Conservation (phyloP, 169 alveolate genomes). For the Plasmodium gaboni region DNA sequence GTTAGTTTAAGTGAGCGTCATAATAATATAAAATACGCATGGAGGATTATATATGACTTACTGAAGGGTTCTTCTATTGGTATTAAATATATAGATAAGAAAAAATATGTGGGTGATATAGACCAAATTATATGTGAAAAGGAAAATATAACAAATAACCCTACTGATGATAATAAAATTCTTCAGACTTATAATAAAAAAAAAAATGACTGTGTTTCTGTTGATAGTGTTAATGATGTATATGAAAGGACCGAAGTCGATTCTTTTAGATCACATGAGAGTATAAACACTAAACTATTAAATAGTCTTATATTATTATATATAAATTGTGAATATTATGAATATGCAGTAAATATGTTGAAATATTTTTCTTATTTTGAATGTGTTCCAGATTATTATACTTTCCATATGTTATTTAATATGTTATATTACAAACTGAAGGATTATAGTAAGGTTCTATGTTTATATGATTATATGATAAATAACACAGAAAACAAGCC, state of each 20-base stretch:
- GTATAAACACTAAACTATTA: constrained; percentile 57
- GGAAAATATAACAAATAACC: background rate
- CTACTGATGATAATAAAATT: constrained; percentile 1
- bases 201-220: background rate
- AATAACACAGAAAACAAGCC: constrained; percentile 24
- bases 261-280: background rate
- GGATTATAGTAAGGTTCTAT: constrained; percentile 75
- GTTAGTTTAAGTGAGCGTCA: constrained; percentile 72
- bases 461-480: constrained; percentile 35
- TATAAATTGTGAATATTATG: constrained; percentile 84
- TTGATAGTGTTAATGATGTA: background rate
- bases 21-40: constrained; percentile 80
- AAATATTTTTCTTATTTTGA: constrained; percentile 80
- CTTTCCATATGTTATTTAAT: constrained; percentile 71
- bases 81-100: too few relatives aligned
- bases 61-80: background rate
- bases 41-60: constrained; percentile 84
- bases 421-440: constrained; percentile 66
- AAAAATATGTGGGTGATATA: too few relatives aligned
- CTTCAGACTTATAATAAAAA: background rate
- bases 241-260: background rate
- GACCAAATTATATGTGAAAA: background rate
- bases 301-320: constrained; percentile 87
- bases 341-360: constrained; percentile 87
- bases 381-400: constrained; percentile 67